Conservation (phyloP, 78 protist genomes). For the Guillardia theta region DNA sequence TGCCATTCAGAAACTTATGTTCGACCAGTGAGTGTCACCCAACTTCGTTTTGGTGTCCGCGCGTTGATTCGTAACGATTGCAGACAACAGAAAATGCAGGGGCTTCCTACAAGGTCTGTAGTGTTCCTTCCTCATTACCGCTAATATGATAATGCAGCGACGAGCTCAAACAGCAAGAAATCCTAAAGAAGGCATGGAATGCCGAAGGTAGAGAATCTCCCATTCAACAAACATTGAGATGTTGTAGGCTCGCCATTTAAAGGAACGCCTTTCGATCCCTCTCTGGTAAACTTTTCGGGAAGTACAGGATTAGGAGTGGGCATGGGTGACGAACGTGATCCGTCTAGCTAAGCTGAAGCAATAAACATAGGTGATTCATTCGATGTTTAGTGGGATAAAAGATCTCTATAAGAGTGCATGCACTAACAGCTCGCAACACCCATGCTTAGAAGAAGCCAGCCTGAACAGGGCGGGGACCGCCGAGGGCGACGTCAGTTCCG, state of each 20-base stretch:
- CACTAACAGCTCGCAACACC: background rate
- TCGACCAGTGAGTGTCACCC: too few species aligned
- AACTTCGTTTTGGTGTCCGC: too few species aligned
- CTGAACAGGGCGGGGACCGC: constrained; percentile 45
- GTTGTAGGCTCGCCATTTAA: background rate
- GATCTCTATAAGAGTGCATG: too few species aligned
- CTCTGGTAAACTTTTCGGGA: background rate
- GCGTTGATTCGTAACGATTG: too few species aligned
- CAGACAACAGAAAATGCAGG: constrained; percentile 3
- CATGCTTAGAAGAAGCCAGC: constrained; percentile 39
- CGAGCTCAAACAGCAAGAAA: background rate
- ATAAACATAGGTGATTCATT: too few species aligned
- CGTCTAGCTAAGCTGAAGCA: background rate
- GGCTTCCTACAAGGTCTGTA: background rate
- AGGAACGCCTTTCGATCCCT: constrained; percentile 8
- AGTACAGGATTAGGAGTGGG: background rate
- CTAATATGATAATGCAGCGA: too few species aligned
- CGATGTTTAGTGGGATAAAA: too few species aligned
- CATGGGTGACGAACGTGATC: background rate
- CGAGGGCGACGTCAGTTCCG: constrained; percentile 39
- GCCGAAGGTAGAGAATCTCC: background rate
- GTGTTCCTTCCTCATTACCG: too few species aligned
- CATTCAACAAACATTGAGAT: background rate
- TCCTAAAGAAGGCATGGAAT: constrained; percentile 26
- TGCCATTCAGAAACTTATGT: background rate